Percentiles rank a stretch among this genome's conserved stretches.
These are phyloP conservation scores for Erodium texanum DNA, from an alignment of 441 rosid species.

Conservation along the genomic window DNA sequence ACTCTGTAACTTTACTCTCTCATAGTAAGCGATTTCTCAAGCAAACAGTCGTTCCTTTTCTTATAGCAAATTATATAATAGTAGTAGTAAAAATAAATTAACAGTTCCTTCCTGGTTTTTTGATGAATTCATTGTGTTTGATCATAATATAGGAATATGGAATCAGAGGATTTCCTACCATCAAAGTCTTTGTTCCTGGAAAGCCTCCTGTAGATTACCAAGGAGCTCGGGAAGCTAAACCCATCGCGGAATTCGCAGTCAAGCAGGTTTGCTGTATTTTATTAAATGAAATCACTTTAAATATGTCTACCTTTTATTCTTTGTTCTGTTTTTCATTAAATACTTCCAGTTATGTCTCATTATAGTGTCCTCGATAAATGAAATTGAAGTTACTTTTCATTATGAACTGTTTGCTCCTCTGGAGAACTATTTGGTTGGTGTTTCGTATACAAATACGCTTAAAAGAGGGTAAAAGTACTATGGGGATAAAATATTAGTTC, in stretches of 20 bases:
- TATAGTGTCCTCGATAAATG: neutral
- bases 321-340: neutral
- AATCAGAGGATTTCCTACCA: conserved; percentile 85
- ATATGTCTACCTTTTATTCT: neutral
- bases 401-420: neutral
- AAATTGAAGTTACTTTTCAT: neutral
- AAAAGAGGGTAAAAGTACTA: neutral
- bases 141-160: conserved; percentile 68
- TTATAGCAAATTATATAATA: too few relatives aligned
- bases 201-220: conserved; percentile 87
- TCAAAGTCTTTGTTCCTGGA: conserved; percentile 87
- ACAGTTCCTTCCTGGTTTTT: neutral
- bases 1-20: neutral
- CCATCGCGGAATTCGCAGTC: conserved; percentile 75
- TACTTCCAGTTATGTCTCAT: neutral
- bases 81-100: too few relatives aligned
- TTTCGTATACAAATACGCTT: neutral
- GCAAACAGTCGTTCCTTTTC: neutral
- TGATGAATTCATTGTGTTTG: conserved; percentile 5
- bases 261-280: conserved; percentile 52
- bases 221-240: conserved; percentile 91
- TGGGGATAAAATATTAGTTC: neutral
- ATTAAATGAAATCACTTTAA: neutral
- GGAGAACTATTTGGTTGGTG: neutral
- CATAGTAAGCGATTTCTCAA: neutral